These are phyloP conservation scores for Thelonectria olida DNA, from an alignment of 2,329 filamentous ascomycete species.

Conservation along the genomic window DNA sequence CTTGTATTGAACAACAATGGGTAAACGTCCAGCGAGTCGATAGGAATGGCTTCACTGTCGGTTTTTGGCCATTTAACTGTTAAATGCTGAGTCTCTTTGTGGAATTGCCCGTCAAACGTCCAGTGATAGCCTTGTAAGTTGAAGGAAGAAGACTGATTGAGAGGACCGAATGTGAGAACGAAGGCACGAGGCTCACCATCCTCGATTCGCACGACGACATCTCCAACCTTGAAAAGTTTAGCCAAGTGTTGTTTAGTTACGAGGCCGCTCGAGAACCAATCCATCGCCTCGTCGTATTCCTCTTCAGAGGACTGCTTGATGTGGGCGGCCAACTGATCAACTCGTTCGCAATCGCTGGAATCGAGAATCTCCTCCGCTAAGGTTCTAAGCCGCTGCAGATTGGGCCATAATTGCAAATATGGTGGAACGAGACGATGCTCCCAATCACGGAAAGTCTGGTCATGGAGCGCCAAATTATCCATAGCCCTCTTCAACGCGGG, in stretches of 20 bases:
- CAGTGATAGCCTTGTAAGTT: not conserved
- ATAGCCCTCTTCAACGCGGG: not conserved
- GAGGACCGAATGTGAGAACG: not conserved
- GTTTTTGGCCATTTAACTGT: not conserved
- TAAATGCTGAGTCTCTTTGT: not conserved
- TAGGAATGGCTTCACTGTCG: not conserved
- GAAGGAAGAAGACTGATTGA: not conserved
- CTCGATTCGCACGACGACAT: not conserved
- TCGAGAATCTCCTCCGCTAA: not conserved
- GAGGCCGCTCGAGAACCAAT: not conserved
- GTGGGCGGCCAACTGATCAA: not conserved
- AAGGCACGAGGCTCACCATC: not conserved
- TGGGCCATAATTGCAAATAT: not conserved
- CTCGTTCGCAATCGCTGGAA: not conserved
- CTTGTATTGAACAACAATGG: not conserved
- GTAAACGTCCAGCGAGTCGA: not conserved
- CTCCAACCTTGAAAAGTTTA: not conserved
- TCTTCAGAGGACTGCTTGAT: not conserved
- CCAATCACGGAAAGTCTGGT: not conserved
- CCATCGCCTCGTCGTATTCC: not conserved
- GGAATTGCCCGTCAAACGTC: not conserved
- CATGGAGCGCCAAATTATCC: not conserved
- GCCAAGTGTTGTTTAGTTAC: not conserved
- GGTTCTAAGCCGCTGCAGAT: not conserved
- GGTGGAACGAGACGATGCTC: not conserved